These are phyloP conservation scores for Amanita phalloides DNA, from an alignment of 768 basidiomycete genomes.

Conservation along the genomic window DNA sequence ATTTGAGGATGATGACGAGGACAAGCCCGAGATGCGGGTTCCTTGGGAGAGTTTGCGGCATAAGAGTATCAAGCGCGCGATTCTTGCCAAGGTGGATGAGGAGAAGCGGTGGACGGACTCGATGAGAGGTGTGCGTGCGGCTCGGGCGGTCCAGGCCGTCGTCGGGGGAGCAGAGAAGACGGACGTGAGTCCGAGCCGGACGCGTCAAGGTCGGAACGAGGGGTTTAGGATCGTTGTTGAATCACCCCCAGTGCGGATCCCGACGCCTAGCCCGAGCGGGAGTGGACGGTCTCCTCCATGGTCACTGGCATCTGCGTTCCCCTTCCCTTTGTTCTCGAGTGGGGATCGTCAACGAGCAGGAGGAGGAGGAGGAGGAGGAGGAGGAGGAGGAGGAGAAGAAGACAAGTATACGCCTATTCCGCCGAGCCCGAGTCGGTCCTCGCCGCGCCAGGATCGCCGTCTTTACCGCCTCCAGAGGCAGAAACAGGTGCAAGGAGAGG, in stretches of 20 bases:
- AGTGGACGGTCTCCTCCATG: background rate
- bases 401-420: conserved; percentile 4
- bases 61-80: conserved; percentile 40
- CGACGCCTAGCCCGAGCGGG: background rate
- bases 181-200: background rate
- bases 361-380: background rate
- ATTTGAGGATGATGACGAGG: background rate
- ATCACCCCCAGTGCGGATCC: conserved; percentile 12
- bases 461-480: background rate
- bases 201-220: conserved; percentile 1
- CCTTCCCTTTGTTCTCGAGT: conserved; percentile 1
- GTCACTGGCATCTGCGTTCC: conserved; percentile 1
- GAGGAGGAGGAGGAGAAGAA: background rate
- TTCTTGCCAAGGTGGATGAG: conserved; percentile 31
- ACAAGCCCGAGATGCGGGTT: background rate
- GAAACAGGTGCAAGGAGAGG: background rate
- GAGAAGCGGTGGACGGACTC: conserved; percentile 23
- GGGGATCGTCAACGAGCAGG: background rate
- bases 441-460: background rate
- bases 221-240: conserved; percentile 17
- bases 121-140: conserved; percentile 15
- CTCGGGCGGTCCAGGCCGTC: conserved; percentile 9
- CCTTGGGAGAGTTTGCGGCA: conserved; percentile 38
- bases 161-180: background rate
- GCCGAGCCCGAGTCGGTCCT: background rate